A percentile compares a stretch with the other conserved stretches of the same genome.
These are phyloP conservation scores for Echites panduratus DNA, from an alignment of 257 asterid species.

Conservation along the genomic window DNA sequence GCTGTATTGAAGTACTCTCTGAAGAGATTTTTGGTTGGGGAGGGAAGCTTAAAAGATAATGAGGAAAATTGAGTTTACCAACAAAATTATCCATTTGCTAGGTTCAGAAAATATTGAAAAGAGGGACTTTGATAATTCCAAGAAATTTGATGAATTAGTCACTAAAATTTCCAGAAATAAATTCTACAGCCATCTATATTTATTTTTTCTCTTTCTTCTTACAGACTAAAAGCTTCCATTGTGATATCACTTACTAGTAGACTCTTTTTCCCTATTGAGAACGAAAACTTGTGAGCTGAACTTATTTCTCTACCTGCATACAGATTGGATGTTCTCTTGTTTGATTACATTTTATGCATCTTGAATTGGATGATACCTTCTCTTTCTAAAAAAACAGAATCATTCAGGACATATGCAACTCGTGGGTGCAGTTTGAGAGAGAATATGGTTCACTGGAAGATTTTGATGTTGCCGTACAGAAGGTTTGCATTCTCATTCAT, in stretches of 20 bases:
- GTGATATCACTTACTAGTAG: neutral
- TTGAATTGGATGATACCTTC: constrained; percentile 66
- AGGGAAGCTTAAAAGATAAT: neutral
- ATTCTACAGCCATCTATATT: neutral
- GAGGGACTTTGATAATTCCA: neutral
- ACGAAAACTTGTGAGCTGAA: neutral
- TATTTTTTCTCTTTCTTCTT: neutral
- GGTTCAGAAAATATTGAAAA: neutral
- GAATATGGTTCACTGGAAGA: constrained; percentile 81
- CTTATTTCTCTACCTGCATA: neutral
- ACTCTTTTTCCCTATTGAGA: neutral
- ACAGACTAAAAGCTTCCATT: neutral
- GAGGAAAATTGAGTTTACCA: neutral
- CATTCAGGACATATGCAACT: constrained; percentile 92
- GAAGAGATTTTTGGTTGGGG: neutral
- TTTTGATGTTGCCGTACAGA: constrained; percentile 72
- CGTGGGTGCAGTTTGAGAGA: constrained; percentile 95
- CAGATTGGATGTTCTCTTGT: neutral
- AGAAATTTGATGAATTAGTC: neutral
- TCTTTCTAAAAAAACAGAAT: constrained; percentile 68
- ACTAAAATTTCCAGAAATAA: neutral
- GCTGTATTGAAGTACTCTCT: neutral
- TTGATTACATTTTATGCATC: constrained; percentile 26
- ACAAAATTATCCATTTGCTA: neutral
- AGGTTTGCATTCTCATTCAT: constrained; percentile 39